These are phyloP conservation scores for Globisporangium takayamanum DNA, from an alignment of 352 stramenopile species.

Conservation along the genomic window DNA sequence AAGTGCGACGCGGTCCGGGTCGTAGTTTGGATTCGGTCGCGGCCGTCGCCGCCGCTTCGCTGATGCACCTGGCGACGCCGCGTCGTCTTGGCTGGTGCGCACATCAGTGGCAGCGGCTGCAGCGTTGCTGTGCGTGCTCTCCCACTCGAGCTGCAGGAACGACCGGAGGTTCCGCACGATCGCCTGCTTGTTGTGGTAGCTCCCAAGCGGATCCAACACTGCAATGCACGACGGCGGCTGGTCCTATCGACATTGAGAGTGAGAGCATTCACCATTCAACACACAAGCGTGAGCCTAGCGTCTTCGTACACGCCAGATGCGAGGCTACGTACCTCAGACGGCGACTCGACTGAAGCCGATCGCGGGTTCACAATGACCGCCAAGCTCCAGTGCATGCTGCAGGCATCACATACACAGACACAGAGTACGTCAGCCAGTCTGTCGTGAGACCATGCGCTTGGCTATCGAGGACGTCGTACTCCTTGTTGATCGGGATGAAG, in stretches of 20 bases:
- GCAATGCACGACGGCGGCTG: slow-evolving; percentile 46
- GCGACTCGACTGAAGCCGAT: slow-evolving; percentile 25
- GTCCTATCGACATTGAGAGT: slow-evolving; percentile 15
- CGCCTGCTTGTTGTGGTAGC: slow-evolving; percentile 51
- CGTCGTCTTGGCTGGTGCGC: background rate
- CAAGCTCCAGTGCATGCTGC: slow-evolving; percentile 79
- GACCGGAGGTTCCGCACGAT: slow-evolving; percentile 53
- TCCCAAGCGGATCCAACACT: slow-evolving; percentile 62
- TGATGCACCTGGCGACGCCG: background rate
- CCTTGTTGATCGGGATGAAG: slow-evolving; percentile 86
- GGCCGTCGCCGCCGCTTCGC: background rate
- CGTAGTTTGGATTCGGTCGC: slow-evolving; percentile 15
- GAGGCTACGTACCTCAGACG: slow-evolving; percentile 21
- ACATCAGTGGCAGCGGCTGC: slow-evolving; percentile 5
- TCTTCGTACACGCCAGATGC: background rate
- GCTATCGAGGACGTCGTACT: slow-evolving; percentile 31
- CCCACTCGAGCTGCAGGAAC: slow-evolving; percentile 57
- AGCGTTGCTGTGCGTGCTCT: slow-evolving; percentile 16
- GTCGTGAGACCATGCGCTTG: background rate
- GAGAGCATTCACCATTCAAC: background rate
- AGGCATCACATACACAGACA: background rate
- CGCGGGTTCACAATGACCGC: slow-evolving; percentile 69
- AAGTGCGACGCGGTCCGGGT: slow-evolving; percentile 24
- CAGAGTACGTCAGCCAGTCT: background rate
- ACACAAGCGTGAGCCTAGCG: background rate